Conservation (phyloP, 2,329 filamentous ascomycete genomes). For the Clonostachys chloroleuca region DNA sequence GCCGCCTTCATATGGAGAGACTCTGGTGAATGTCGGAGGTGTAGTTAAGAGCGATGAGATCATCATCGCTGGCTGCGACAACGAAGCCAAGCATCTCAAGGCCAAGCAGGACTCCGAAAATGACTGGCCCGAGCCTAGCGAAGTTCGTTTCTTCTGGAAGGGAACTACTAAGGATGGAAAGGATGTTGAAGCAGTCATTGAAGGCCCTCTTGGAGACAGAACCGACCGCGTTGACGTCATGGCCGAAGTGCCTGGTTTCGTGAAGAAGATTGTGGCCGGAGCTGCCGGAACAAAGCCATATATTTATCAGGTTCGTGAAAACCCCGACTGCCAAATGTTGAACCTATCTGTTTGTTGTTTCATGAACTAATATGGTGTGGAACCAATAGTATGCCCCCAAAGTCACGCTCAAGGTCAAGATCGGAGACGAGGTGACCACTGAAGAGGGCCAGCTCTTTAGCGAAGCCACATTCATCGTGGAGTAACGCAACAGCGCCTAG, state of each 20-base stretch:
- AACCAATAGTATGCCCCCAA: slow-evolving; percentile 63
- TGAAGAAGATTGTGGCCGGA: slow-evolving; percentile 87
- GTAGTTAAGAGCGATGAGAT: slow-evolving; percentile 80
- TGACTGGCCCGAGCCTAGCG: slow-evolving; percentile 83
- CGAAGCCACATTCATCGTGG: slow-evolving; percentile 87
- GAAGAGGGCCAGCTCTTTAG: slow-evolving; percentile 79
- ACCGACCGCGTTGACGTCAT: slow-evolving; percentile 86
- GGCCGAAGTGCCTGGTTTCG: slow-evolving; percentile 91
- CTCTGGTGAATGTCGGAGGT: slow-evolving; percentile 76
- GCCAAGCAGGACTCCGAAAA: slow-evolving; percentile 70
- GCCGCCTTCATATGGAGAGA: slow-evolving; percentile 86
- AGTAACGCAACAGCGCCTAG: background rate
- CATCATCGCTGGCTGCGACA: slow-evolving; percentile 63
- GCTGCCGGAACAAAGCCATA: slow-evolving; percentile 93
- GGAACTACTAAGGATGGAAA: slow-evolving; percentile 76
- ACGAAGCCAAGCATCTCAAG: slow-evolving; percentile 64
- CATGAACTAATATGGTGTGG: slow-evolving; percentile 2
- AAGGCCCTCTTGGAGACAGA: slow-evolving; percentile 63
- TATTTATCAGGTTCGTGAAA: slow-evolving; percentile 78
- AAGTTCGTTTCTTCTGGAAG: slow-evolving; percentile 71
- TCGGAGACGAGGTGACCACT: slow-evolving; percentile 71
- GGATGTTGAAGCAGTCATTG: slow-evolving; percentile 63
- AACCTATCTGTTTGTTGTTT: background rate
- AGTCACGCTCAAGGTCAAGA: slow-evolving; percentile 74
- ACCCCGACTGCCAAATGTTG: background rate